Conservation (phyloP, 208 protist species). For the Acanthamoeba healyi region DNA sequence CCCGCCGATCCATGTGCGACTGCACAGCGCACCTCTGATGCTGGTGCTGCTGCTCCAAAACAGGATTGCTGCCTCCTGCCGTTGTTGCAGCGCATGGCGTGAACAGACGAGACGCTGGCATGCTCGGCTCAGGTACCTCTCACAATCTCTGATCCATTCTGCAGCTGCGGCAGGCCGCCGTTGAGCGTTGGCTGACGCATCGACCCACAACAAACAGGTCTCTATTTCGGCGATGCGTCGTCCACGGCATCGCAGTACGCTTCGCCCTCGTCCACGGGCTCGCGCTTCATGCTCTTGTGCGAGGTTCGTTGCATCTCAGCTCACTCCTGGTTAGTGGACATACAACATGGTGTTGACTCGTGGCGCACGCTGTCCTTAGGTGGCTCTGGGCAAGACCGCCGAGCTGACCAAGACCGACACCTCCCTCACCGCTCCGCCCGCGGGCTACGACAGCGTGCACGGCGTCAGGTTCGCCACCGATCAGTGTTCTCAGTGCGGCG, state of each 20-base stretch:
- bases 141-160: neutral
- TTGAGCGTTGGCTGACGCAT: neutral
- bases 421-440: slow-evolving; percentile 24
- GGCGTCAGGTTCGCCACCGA: neutral
- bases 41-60: neutral
- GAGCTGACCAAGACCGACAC: slow-evolving; percentile 36
- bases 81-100: neutral
- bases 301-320: neutral
- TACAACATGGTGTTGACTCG: neutral
- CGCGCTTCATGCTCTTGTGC: slow-evolving; percentile 15
- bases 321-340: neutral
- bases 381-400: slow-evolving; percentile 35
- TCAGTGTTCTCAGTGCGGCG: neutral
- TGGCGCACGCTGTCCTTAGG: neutral
- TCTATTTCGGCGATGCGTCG: slow-evolving; percentile 32
- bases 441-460: slow-evolving; percentile 80
- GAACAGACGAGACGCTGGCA: neutral
- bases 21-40: neutral
- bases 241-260: slow-evolving; percentile 30
- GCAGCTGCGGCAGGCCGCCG: too few relatives aligned
- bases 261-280: slow-evolving; percentile 2
- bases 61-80: slow-evolving; percentile 19
- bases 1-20: neutral
- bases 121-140: slow-evolving; percentile 29
- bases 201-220: neutral